phyloP scores from a whole-genome alignment of 352 stramenopile species.

The Aphanomyces stellatus region DNA sequence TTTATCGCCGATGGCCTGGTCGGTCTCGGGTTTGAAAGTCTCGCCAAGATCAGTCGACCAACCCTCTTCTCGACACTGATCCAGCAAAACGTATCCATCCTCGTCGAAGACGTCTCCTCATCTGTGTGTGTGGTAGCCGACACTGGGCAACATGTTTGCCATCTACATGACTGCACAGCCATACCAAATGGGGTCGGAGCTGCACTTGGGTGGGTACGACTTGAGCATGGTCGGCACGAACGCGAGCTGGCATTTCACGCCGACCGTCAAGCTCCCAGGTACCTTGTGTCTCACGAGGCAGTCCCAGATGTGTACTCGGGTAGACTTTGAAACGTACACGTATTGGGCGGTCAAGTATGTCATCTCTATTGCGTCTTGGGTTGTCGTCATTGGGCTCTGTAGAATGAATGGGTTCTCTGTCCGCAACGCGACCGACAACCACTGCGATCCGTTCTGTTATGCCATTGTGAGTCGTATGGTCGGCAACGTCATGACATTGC shows the following conservation, averaged over 20 bases:
- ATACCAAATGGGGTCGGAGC: constrained; percentile 52
- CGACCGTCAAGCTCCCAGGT: constrained; percentile 62
- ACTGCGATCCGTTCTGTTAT: constrained; percentile 76
- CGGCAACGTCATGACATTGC: neutral
- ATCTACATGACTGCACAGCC: constrained; percentile 81
- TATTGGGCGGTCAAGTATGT: constrained; percentile 83
- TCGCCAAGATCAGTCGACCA: constrained; percentile 78
- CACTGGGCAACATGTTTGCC: constrained; percentile 80
- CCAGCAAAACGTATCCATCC: constrained; percentile 30
- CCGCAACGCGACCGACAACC: constrained; percentile 25
- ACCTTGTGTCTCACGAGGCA: neutral
- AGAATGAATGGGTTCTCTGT: constrained; percentile 23
- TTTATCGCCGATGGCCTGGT: constrained; percentile 86
- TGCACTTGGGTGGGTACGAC: constrained; percentile 81
- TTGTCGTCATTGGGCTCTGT: neutral
- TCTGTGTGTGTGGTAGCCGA: constrained; percentile 15
- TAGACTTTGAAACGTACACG: constrained; percentile 64
- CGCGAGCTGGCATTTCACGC: constrained; percentile 83
- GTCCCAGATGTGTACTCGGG: neutral
- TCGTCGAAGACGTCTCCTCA: neutral
- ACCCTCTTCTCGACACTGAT: constrained; percentile 71
- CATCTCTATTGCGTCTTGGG: neutral
- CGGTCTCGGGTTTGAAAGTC: constrained; percentile 73
- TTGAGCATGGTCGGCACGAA: constrained; percentile 69
- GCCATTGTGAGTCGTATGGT: constrained; percentile 43